Evolutionary conservation across 305 asterid species (phyloP), one percentile per base, ranked within the genome.

Genomic region (Solanum hybrid): DNA sequence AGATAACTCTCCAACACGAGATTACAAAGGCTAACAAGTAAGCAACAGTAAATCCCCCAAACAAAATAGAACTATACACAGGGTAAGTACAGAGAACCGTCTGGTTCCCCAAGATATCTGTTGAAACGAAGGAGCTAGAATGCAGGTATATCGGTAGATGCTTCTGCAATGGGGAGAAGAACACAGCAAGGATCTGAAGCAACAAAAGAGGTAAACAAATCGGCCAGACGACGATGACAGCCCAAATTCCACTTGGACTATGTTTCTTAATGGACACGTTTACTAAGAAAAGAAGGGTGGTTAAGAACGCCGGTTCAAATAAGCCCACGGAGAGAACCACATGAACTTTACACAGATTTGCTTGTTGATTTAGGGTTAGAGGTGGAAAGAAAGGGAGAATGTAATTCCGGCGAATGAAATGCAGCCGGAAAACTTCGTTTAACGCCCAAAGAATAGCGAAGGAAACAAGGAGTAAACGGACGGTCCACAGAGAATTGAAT

Each of bases 301-400:
- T 88, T 2, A 96, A 79, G 85, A 96, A 95, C 2, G 95, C 96
- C 0, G 99, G 99, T 88, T 96, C 94, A 35, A 93, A 89, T 4
- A 96, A 90, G 4, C 99, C 98, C 17, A 96, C 91, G 6, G 98
- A 95, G 36, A 96, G 94, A 56, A 96, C 96, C 3, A 92, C 93
- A 36, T 96, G 97, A 13, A 93, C 22, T 89, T 95, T 95, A 89
- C 99, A 96, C 24, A 94, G 29, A 72, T 90, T 88, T 29, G 91
- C 89, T 60, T 93, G 95, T 84, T 93, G 94, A 2, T 77, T n/a
- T 8, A 93, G 81, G 40, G 95, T 91, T 4, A 91, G 32, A 3
- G 87, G 37, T 0, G 96, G 94, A 3, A 91, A 71, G 51, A 93
- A 90, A 0, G 93, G 94, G 88, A 81, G 86, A 10, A 93, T n/a